Conservation (phyloP, 805 yeast species). For the Cyberlindnera sargentensis region DNA sequence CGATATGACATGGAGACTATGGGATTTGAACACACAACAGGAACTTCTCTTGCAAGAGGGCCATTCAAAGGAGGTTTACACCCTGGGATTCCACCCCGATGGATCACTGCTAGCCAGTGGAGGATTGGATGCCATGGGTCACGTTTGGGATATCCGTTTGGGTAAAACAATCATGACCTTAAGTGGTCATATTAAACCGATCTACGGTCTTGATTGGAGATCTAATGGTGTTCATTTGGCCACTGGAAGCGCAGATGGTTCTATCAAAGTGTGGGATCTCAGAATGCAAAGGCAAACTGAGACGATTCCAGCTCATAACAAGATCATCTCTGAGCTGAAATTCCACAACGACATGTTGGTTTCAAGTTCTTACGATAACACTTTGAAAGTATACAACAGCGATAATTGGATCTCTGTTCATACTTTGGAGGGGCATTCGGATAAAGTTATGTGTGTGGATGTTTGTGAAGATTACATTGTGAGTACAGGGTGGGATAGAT, state of each 20-base stretch:
- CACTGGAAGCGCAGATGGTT: constrained; percentile 79
- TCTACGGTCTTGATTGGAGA: constrained; percentile 69
- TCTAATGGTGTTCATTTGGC: constrained; percentile 69
- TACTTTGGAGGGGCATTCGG: constrained; percentile 51
- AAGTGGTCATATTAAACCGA: constrained; percentile 64
- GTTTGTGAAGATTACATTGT: constrained; percentile 36
- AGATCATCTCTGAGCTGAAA: constrained; percentile 58
- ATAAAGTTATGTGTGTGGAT: constrained; percentile 70
- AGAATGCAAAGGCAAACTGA: constrained; percentile 39
- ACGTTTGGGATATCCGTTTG: constrained; percentile 81
- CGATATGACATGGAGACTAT: constrained; percentile 82
- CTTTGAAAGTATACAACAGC: constrained; percentile 53
- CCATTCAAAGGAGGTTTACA: constrained; percentile 65
- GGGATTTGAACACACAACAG: constrained; percentile 54
- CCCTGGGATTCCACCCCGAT: constrained; percentile 60
- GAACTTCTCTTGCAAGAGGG: constrained; percentile 76
- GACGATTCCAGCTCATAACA: constrained; percentile 69
- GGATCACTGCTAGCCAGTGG: constrained; percentile 73
- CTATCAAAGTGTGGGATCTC: constrained; percentile 81
- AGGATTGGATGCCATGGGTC: constrained; percentile 67
- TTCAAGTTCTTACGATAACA: constrained; percentile 67
- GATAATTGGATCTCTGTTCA: constrained; percentile 62
- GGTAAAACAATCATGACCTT: constrained; percentile 58
- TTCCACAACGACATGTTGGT: constrained; percentile 40
- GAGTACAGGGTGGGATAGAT: constrained; percentile 15